These are phyloP conservation scores for Endocarpon pusillum DNA, from an alignment of 495 filamentous ascomycete genomes.

Conservation along the genomic window DNA sequence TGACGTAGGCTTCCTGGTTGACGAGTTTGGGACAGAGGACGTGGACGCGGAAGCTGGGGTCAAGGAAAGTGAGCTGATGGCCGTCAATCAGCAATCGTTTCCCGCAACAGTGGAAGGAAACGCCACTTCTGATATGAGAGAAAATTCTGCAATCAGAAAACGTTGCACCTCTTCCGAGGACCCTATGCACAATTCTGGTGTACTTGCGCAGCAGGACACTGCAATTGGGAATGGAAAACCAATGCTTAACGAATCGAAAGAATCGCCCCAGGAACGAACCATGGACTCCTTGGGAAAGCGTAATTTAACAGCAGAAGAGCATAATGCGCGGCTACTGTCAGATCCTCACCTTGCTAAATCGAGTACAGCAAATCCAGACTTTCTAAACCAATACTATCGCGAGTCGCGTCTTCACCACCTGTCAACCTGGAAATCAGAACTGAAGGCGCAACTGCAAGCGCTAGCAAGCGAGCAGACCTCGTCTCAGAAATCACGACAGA, in stretches of 20 bases:
- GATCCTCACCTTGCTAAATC: slow-evolving; percentile 73
- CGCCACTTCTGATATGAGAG: neutral
- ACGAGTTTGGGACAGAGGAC: neutral
- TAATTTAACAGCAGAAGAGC: slow-evolving; percentile 69
- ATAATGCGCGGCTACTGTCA: slow-evolving; percentile 64
- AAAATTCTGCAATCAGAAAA: neutral
- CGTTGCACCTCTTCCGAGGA: too few species aligned
- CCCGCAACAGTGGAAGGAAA: neutral
- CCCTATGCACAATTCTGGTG: neutral
- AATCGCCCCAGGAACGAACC: too few species aligned
- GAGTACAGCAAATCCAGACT: slow-evolving; percentile 76
- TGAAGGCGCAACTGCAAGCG: slow-evolving; percentile 73
- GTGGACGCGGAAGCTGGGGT: neutral
- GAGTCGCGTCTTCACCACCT: slow-evolving; percentile 89
- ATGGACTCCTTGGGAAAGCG: too few species aligned
- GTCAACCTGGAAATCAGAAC: slow-evolving; percentile 84
- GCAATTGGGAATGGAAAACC: neutral
- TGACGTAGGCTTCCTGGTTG: too few species aligned
- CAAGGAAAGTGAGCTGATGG: neutral
- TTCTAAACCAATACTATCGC: slow-evolving; percentile 82
- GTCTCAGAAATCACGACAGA: slow-evolving; percentile 31
- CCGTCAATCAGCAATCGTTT: neutral
- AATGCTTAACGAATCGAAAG: slow-evolving; percentile 1
- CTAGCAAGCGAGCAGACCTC: slow-evolving; percentile 50
- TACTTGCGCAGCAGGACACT: neutral